A percentile compares a stretch with the other conserved stretches of the same genome.
Evolutionary conservation across 441 rosid genomes (phyloP).

Genomic region (Viola pubescens): DNA sequence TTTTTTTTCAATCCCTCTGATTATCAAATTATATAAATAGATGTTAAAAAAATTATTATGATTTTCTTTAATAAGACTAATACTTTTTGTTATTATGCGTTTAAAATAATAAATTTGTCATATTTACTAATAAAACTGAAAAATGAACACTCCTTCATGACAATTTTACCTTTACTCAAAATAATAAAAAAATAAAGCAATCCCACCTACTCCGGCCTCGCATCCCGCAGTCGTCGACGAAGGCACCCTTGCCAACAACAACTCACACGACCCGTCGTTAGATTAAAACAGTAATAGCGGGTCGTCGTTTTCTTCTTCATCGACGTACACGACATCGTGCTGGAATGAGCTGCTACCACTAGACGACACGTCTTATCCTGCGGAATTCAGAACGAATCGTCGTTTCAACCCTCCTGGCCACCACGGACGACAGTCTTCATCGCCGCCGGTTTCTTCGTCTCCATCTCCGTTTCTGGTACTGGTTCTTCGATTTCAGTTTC

Average conservation of each 20-base stretch:
- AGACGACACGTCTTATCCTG: constrained; percentile 6
- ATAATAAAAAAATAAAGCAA: too few species aligned
- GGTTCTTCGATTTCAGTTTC: background rate
- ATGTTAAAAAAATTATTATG: too few species aligned
- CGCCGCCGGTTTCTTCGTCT: background rate
- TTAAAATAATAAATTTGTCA: too few species aligned
- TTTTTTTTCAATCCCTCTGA: too few species aligned
- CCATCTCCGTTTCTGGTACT: background rate
- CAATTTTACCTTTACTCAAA: too few species aligned
- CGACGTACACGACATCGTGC: background rate
- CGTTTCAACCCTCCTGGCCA: constrained; percentile 1
- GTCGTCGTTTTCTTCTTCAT: background rate
- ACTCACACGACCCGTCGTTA: background rate
- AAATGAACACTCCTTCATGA: too few species aligned
- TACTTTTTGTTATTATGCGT: too few species aligned
- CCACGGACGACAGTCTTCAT: background rate
- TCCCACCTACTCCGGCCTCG: background rate
- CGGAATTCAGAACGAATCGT: constrained; percentile 1
- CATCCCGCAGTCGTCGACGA: background rate
- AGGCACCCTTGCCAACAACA: too few species aligned
- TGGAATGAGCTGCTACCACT: background rate
- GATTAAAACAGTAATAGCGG: background rate
- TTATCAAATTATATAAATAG: too few species aligned
- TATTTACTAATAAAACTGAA: too few species aligned
- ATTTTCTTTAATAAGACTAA: too few species aligned